Conservation (phyloP, 2,329 filamentous ascomycete genomes). For the Capronia epimyces region DNA sequence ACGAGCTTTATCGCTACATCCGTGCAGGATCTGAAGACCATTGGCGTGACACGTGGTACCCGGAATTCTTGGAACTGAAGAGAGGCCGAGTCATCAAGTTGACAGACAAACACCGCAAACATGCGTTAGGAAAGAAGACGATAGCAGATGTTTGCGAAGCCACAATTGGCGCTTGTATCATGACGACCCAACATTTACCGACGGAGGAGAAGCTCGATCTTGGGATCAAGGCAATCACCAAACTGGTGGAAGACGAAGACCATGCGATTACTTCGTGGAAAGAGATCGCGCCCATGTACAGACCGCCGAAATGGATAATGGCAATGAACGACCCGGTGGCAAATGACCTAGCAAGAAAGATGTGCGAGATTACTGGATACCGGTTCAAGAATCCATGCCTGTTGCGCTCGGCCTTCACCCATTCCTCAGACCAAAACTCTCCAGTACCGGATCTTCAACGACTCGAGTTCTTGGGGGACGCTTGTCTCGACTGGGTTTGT, state of each 20-base stretch:
- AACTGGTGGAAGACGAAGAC: conserved; percentile 60
- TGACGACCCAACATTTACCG: conserved; percentile 45
- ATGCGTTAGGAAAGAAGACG: conserved; percentile 76
- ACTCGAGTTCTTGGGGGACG: conserved; percentile 86
- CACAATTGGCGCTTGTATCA: conserved; percentile 77
- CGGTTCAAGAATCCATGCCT: conserved; percentile 70
- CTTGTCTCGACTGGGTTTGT: conserved; percentile 77
- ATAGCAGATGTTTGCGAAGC: conserved; percentile 94
- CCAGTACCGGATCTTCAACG: conserved; percentile 83
- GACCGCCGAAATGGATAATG: conserved; percentile 19
- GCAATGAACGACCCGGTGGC: conserved; percentile 56
- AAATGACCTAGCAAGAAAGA: conserved; percentile 58
- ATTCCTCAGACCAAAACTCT: conserved; percentile 75
- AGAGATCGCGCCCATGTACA: conserved; percentile 58
- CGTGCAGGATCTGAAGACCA: conserved; percentile 66
- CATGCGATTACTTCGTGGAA: conserved; percentile 65
- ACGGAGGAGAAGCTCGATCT: conserved; percentile 49
- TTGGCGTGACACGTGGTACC: conserved; percentile 74
- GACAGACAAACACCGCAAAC: conserved; percentile 41
- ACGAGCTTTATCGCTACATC: conserved; percentile 65
- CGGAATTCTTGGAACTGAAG: conserved; percentile 66
- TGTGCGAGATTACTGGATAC: conserved; percentile 58
- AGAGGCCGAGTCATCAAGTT: conserved; percentile 59
- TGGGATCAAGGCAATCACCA: conserved; percentile 53
- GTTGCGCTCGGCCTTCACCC: conserved; percentile 77